Conservation (phyloP, 495 filamentous ascomycete genomes). For the Aspergillus avenaceus region DNA sequence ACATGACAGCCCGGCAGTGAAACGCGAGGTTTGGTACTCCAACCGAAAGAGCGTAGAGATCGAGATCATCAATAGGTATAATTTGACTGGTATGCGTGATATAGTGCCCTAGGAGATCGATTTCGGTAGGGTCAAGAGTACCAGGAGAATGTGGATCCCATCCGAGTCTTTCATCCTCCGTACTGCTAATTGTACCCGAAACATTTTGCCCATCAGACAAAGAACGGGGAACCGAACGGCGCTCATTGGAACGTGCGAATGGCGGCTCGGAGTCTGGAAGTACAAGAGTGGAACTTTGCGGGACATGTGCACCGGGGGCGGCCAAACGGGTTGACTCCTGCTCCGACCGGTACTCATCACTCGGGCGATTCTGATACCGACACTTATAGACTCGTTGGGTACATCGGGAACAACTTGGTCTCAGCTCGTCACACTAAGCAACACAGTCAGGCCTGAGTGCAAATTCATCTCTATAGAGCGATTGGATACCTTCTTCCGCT, state of each 20-base stretch:
- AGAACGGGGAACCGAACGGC: conserved; percentile 7
- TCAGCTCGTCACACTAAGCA: conserved; percentile 22
- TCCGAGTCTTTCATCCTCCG: background rate
- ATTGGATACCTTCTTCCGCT: conserved; percentile 28
- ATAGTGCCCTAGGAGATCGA: conserved; percentile 35
- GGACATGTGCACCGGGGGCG: conserved; percentile 2
- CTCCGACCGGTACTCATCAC: conserved; percentile 4
- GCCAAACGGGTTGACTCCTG: background rate
- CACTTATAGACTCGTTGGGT: conserved; percentile 16
- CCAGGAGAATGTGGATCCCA: background rate
- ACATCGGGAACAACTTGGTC: conserved; percentile 24
- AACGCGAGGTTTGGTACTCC: conserved; percentile 40
- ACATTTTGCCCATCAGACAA: background rate
- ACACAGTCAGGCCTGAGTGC: conserved; percentile 5
- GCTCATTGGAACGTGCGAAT: conserved; percentile 2
- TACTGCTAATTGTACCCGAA: background rate
- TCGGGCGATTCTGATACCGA: conserved; percentile 12
- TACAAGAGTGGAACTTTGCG: background rate
- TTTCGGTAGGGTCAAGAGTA: conserved; percentile 25
- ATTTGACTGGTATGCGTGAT: conserved; percentile 38
- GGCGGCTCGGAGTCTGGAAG: conserved; percentile 1
- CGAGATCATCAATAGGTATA: conserved; percentile 26
- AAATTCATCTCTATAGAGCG: background rate
- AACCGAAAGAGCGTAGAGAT: conserved; percentile 36
- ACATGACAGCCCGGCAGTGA: conserved; percentile 36